A percentile compares a stretch with the other conserved stretches of the same genome.
Evolutionary conservation across 75 land plant species (phyloP).

Genomic region (Pinus taeda): DNA sequence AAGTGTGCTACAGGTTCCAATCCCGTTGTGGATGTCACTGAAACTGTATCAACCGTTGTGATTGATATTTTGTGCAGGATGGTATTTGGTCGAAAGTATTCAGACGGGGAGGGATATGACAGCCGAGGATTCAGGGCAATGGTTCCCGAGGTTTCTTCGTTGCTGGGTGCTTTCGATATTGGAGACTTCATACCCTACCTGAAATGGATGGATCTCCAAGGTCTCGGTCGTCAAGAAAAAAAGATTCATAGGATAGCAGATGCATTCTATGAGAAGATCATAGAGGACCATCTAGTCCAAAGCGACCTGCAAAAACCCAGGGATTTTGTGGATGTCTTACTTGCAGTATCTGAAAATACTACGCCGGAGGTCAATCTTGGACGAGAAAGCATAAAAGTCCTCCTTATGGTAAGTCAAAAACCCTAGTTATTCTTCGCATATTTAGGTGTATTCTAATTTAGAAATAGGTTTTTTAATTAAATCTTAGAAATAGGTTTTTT

Average conservation of each 20-base stretch:
- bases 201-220: constrained; percentile 35
- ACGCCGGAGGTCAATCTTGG: background rate
- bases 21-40: background rate
- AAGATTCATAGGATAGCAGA: constrained; percentile 5
- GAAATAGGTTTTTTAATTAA: no score
- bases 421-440: background rate
- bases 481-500: no score
- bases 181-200: constrained; percentile 42
- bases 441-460: no score
- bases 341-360: background rate
- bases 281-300: constrained; percentile 18
- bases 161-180: constrained; percentile 18
- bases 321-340: constrained; percentile 1
- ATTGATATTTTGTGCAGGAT: constrained; percentile 16
- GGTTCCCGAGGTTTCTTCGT: constrained; percentile 15
- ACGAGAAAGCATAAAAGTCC: background rate
- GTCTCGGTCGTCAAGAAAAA: constrained; percentile 14
- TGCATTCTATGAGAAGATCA: constrained; percentile 15
- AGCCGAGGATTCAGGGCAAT: constrained; percentile 8
- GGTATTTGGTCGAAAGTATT: constrained; percentile 19
- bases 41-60: background rate
- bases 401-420: background rate
- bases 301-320: background rate
- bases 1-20: background rate
- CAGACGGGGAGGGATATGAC: background rate